A percentile compares a stretch with the other conserved stretches of the same genome.
phyloP scores from a whole-genome alignment of 441 rosid species.

The Populus tomentosa region DNA sequence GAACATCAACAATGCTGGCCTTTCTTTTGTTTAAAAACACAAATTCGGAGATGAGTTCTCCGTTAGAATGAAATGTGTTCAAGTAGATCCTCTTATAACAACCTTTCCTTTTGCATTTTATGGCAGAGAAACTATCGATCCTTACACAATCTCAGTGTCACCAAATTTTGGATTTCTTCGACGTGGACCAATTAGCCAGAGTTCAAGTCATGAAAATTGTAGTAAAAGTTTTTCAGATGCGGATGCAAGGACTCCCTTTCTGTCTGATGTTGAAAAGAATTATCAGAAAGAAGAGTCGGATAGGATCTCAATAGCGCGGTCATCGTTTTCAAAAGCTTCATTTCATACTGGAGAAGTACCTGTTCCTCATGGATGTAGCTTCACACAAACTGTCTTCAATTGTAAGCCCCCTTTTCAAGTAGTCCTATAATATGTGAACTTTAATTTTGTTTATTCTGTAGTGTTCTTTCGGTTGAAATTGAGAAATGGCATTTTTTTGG shows the following conservation, averaged over 20 bases:
- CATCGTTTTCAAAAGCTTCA: constrained; percentile 59
- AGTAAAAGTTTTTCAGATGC: constrained; percentile 42
- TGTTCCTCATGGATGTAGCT: constrained; percentile 63
- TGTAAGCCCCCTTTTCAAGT: constrained; percentile 31
- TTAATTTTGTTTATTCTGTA: not conserved
- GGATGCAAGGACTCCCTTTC: constrained; percentile 49
- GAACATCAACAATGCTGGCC: not conserved
- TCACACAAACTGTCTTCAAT: constrained; percentile 82
- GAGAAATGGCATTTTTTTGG: constrained; percentile 2
- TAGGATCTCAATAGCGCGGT: constrained; percentile 45
- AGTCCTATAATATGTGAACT: not conserved
- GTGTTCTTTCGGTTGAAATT: not conserved
- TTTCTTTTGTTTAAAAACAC: not conserved
- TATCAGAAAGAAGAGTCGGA: constrained; percentile 30
- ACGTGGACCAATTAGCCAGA: constrained; percentile 32
- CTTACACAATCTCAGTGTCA: constrained; percentile 66
- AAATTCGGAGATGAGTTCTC: not conserved
- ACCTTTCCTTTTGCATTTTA: not conserved
- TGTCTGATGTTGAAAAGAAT: constrained; percentile 35
- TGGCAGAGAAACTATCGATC: constrained; percentile 57
- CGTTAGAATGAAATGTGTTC: not conserved
- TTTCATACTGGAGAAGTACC: constrained; percentile 55
- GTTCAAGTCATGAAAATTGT: constrained; percentile 24
- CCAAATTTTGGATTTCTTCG: constrained; percentile 50
- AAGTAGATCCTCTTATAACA: not conserved